Evolutionary conservation across 2,329 filamentous ascomycete species (phyloP).

Genomic region (Sordariomycetes sp.): DNA sequence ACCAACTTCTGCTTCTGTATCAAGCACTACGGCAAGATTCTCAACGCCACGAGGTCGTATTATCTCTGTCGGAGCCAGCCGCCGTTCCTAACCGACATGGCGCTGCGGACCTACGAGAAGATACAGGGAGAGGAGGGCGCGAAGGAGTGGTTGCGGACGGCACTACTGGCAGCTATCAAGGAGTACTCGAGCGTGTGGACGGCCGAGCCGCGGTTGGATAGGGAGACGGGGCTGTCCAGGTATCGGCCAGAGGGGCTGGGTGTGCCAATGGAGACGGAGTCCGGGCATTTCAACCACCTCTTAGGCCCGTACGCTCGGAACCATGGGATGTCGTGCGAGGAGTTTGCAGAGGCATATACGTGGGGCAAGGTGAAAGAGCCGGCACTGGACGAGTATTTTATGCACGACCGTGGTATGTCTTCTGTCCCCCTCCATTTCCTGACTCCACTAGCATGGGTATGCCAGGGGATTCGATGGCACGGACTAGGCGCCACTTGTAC

Average conservation of each 20-base stretch:
- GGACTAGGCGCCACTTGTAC: background rate
- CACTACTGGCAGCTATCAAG: conserved; percentile 87
- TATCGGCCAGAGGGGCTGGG: conserved; percentile 76
- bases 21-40: conserved; percentile 93
- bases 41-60: conserved; percentile 93
- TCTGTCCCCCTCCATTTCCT: background rate
- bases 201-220: conserved; percentile 63
- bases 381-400: conserved; percentile 86
- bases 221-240: conserved; percentile 64
- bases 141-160: conserved; percentile 64
- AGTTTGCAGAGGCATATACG: conserved; percentile 88
- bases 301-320: conserved; percentile 74
- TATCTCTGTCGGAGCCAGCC: conserved; percentile 91
- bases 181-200: conserved; percentile 91
- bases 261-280: conserved; percentile 84
- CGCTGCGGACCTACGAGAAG: conserved; percentile 80
- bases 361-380: conserved; percentile 62
- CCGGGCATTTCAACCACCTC: conserved; percentile 74
- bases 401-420: conserved; percentile 60
- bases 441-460: background rate
- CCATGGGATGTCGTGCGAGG: conserved; percentile 64
- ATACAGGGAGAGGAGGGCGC: conserved; percentile 78
- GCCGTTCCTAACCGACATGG: conserved; percentile 95
- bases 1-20: conserved; percentile 97
- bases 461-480: background rate